Evolutionary conservation across 805 yeast species (phyloP).

Genomic region (Saturnispora serradocipensis): DNA sequence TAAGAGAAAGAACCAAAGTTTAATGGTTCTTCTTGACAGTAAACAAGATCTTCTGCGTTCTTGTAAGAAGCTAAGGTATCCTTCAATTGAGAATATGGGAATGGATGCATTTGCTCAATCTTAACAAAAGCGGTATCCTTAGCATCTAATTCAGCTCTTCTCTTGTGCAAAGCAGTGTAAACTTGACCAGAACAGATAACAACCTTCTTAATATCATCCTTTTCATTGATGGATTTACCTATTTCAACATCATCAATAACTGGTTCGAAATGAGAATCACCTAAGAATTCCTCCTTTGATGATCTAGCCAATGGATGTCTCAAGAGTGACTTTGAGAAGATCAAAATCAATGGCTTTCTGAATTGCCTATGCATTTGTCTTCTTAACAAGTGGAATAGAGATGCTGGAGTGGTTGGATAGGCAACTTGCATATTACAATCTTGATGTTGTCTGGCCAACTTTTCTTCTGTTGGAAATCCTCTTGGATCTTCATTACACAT

Average conservation of each 20-base stretch:
- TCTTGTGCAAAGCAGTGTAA: constrained; percentile 83
- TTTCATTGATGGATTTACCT: constrained; percentile 65
- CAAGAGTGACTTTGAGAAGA: constrained; percentile 88
- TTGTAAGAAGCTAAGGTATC: constrained; percentile 77
- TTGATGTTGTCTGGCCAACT: constrained; percentile 94
- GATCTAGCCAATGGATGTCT: constrained; percentile 98
- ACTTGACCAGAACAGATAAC: constrained; percentile 91
- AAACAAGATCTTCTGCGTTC: constrained; percentile 77
- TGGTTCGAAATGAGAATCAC: constrained; percentile 91
- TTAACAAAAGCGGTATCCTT: constrained; percentile 81
- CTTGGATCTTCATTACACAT: constrained; percentile 94
- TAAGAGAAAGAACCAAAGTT: constrained; percentile 89
- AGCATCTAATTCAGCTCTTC: constrained; percentile 67
- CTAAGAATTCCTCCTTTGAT: constrained; percentile 70
- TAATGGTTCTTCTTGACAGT: constrained; percentile 98
- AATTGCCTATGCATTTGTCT: constrained; percentile 99
- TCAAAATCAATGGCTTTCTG: constrained; percentile 78
- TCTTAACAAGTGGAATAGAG: constrained; percentile 91
- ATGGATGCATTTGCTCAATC: constrained; percentile 94
- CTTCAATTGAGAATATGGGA: constrained; percentile 93
- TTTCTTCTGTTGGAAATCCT: constrained; percentile 80
- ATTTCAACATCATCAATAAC: constrained; percentile 86
- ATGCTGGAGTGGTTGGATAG: constrained; percentile 97
- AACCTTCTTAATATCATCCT: constrained; percentile 80
- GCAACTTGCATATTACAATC: constrained; percentile 97